Conservation (phyloP, 768 basidiomycete species). For the Kwoniella dejecticola region DNA sequence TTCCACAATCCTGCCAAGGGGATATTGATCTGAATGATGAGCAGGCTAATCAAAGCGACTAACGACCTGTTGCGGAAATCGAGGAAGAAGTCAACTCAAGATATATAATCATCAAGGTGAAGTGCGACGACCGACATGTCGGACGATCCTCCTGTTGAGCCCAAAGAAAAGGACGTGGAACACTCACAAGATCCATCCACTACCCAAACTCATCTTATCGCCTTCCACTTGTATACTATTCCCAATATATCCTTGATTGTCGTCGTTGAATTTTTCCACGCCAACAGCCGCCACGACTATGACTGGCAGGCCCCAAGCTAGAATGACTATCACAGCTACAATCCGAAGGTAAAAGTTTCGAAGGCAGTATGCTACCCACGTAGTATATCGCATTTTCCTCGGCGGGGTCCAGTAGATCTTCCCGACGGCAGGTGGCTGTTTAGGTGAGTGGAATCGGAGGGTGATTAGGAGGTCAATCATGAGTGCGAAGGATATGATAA, state of each 20-base stretch:
- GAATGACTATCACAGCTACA: not conserved
- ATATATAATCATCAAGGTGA: too few species aligned
- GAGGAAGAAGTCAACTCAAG: too few species aligned
- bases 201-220: not conserved
- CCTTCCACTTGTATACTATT: not conserved
- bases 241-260: too few species aligned
- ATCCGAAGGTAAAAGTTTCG: constrained; percentile 5
- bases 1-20: constrained; percentile 7
- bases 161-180: too few species aligned
- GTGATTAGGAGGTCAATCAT: constrained; percentile 1
- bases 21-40: not conserved
- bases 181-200: constrained; percentile 17
- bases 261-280: not conserved
- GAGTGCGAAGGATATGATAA: not conserved
- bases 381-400: not conserved
- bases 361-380: not conserved
- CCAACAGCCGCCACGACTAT: not conserved
- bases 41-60: not conserved
- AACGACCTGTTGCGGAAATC: not conserved
- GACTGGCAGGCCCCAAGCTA: constrained; percentile 8
- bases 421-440: constrained; percentile 8
- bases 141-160: too few species aligned
- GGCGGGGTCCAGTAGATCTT: not conserved
- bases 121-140: too few species aligned
- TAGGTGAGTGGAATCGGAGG: constrained; percentile 5